Conservation (phyloP, 2,329 filamentous ascomycete species). For the Periconia sp. region DNA sequence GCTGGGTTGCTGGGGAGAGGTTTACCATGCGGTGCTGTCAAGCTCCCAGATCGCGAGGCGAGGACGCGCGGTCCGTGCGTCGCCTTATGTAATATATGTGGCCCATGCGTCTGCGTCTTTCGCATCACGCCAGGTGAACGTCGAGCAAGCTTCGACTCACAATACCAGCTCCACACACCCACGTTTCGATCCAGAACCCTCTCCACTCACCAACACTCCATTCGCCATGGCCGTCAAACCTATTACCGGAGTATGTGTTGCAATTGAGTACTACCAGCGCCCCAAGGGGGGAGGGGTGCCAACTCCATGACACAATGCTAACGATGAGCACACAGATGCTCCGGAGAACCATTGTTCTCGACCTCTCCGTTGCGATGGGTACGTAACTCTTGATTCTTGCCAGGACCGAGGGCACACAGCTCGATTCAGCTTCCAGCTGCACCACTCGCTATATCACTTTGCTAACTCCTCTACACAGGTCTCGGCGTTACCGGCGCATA, state of each 20-base stretch:
- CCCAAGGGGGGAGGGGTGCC: neutral
- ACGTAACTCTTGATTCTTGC: slow-evolving; percentile 39
- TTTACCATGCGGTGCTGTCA: neutral
- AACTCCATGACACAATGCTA: slow-evolving; percentile 20
- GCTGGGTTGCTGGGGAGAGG: neutral
- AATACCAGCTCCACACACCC: slow-evolving; percentile 31
- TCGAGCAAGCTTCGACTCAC: slow-evolving; percentile 27
- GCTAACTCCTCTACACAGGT: slow-evolving; percentile 51
- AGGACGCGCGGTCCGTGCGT: neutral
- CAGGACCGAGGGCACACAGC: neutral
- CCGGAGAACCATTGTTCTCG: slow-evolving; percentile 65
- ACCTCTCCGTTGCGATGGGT: slow-evolving; percentile 68
- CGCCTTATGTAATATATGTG: neutral
- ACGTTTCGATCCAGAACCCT: slow-evolving; percentile 29
- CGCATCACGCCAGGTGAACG: slow-evolving; percentile 14
- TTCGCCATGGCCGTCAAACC: slow-evolving; percentile 50
- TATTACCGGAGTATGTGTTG: slow-evolving; percentile 53
- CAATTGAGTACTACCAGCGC: slow-evolving; percentile 29
- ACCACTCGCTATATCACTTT: slow-evolving; percentile 12
- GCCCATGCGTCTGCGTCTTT: neutral
- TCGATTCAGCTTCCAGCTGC: slow-evolving; percentile 2
- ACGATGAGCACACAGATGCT: slow-evolving; percentile 57
- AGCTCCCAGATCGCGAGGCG: slow-evolving; percentile 20
- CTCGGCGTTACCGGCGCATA: slow-evolving; percentile 65
- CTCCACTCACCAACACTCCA: slow-evolving; percentile 26